Evolutionary conservation across 1,139 yeast species (phyloP), one percentile per base, ranked within the genome.

Genomic region (Pneumocystis oryctolagi): DNA sequence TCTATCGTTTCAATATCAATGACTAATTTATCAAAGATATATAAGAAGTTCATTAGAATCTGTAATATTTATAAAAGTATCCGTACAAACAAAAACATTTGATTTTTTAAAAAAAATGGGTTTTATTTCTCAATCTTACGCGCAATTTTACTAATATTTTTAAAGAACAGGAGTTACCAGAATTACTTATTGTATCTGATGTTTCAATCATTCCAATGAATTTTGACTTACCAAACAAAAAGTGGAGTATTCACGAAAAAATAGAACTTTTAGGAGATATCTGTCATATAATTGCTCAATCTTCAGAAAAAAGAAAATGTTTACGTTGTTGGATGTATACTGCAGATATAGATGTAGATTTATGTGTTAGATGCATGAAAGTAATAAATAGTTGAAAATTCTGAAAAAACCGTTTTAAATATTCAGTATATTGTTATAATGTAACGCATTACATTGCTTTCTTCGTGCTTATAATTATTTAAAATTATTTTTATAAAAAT

Each of bases 251-350:
- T 65, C 65, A 65, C 30, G 69, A 70, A n/a, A 62, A 67, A n/a
- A 65, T 71, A 2, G 68, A 75, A 72, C 65, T 12, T 35, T 60
- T 20, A 30, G 77, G 74, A 1, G 70, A 69, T 1, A 65, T 64
- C 1, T 68, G 81, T 2, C 66, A 68, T 0, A 73, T 82, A 5
- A 69, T 75, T 14, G 78, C 83, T 5, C 72, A 75, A 9, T 78
- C 78, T 3, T 80, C 89, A 0, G 67, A 73, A 0, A 71, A 75
- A 4, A 74, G 75, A 62, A 89, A 89, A 70, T 92, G 98, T 72
- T 95, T 96, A 1, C 80, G 98, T 71, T 92, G 98, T 73, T 92
- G 98, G 98, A 88, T 88, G 70, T 84, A 75, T 70, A 81, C 81
- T 18, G 78, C 95, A 0, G 72, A 72, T 0, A 70, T 67, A 0